A percentile compares a stretch with the other conserved stretches of the same genome.
These are phyloP conservation scores for Chamaecyparis obtusa DNA, from an alignment of 75 land plant species.

Conservation along the genomic window DNA sequence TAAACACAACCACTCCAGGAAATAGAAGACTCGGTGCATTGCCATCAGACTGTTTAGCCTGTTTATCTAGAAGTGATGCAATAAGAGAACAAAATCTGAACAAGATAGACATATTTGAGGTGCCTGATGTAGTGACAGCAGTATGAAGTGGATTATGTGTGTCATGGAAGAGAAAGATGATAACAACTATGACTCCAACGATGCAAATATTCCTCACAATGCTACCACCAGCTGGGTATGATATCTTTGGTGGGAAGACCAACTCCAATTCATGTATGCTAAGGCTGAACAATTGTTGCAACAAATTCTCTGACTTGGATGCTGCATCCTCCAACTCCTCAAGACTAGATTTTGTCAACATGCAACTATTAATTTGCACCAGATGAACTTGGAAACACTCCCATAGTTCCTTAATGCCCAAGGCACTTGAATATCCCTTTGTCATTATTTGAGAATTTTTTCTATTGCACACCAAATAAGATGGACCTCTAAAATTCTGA, in stretches of 20 bases:
- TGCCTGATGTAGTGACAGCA: neutral
- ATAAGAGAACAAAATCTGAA: constrained; percentile 4
- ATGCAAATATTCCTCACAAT: neutral
- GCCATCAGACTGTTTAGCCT: too few relatives aligned
- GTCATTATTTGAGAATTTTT: neutral
- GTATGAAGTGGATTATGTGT: constrained; percentile 1
- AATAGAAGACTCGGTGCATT: too few relatives aligned
- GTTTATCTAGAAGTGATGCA: constrained; percentile 1
- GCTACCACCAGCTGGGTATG: neutral
- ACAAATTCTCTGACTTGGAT: constrained; percentile 1
- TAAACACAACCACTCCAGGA: constrained; percentile 3
- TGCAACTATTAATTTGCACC: too few relatives aligned
- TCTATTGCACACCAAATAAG: neutral
- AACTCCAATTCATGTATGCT: neutral
- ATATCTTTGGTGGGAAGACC: neutral
- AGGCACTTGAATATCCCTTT: neutral
- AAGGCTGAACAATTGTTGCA: constrained; percentile 1
- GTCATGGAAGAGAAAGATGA: constrained; percentile 9
- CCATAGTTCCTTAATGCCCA: constrained; percentile 7
- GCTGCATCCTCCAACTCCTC: neutral
- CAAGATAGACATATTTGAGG: neutral
- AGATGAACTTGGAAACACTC: constrained; percentile 10
- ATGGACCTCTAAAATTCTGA: neutral
- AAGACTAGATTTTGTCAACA: too few relatives aligned
- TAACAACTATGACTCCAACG: neutral